Percentiles rank a stretch among this genome's conserved stretches.
Conservation (phyloP, 2,329 filamentous ascomycete species). For the Didymella glomerata region DNA sequence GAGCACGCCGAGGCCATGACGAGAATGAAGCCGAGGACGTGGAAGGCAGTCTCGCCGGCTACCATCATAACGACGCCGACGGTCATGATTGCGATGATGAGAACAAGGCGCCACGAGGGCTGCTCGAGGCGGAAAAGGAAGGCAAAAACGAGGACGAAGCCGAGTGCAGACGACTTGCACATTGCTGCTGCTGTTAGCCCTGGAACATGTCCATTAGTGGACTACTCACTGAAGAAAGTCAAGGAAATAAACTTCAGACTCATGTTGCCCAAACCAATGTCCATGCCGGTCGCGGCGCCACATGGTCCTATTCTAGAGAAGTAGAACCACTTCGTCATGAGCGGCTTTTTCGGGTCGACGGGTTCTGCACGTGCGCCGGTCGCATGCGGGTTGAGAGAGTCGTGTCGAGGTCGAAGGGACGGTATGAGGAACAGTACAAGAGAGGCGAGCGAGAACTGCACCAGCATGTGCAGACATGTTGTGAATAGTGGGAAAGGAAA, state of each 20-base stretch:
- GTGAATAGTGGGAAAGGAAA: slow-evolving; percentile 96
- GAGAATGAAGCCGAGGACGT: slow-evolving; percentile 84
- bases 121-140: slow-evolving; percentile 92
- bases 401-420: slow-evolving; percentile 74
- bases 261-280: slow-evolving; percentile 95
- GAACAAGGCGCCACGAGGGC: slow-evolving; percentile 83
- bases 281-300: slow-evolving; percentile 88
- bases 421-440: slow-evolving; percentile 84
- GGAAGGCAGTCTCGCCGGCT: slow-evolving; percentile 90
- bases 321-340: slow-evolving; percentile 92
- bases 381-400: slow-evolving; percentile 48
- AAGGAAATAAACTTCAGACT: slow-evolving; percentile 95
- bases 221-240: slow-evolving; percentile 79
- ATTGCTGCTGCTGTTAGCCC: slow-evolving; percentile 65
- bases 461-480: slow-evolving; percentile 90
- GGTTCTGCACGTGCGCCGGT: slow-evolving; percentile 41
- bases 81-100: slow-evolving; percentile 92
- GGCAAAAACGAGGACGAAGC: slow-evolving; percentile 93
- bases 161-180: slow-evolving; percentile 97
- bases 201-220: not conserved
- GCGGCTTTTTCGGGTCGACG: slow-evolving; percentile 58
- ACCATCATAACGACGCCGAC: slow-evolving; percentile 97
- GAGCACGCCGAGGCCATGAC: slow-evolving; percentile 95
- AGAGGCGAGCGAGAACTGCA: slow-evolving; percentile 84
- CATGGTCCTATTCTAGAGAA: slow-evolving; percentile 90